Conservation (phyloP, 2,329 filamentous ascomycete species). For the Talaromyces sp. region DNA sequence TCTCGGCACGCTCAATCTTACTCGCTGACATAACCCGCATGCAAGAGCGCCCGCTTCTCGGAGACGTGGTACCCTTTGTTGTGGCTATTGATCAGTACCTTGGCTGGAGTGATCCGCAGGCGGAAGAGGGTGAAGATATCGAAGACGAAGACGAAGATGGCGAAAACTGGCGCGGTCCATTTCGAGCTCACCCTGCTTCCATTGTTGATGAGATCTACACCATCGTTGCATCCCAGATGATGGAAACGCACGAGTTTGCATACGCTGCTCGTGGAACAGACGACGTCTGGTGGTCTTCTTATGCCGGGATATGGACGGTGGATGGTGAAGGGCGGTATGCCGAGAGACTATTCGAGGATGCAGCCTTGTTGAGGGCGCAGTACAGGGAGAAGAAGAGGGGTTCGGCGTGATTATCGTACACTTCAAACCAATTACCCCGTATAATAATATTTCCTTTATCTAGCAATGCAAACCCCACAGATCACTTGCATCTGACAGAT, state of each 20-base stretch:
- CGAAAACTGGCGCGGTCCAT: constrained; percentile 1
- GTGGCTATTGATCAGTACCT: constrained; percentile 3
- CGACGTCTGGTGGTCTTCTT: constrained; percentile 4
- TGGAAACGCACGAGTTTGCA: constrained; percentile 6
- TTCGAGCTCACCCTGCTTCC: constrained; percentile 1
- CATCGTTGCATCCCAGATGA: not conserved
- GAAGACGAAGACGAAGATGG: not conserved
- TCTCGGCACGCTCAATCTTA: not conserved
- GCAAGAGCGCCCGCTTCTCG: constrained; percentile 1
- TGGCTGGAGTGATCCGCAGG: not conserved
- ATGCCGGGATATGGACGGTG: constrained; percentile 4
- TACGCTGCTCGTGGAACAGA: constrained; percentile 3
- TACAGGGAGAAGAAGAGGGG: constrained; percentile 6
- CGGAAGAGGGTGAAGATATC: not conserved
- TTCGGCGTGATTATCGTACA: not conserved
- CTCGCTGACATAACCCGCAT: not conserved
- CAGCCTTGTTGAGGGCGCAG: constrained; percentile 3
- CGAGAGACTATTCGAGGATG: not conserved
- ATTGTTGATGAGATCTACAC: constrained; percentile 6
- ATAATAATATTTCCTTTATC: not conserved
- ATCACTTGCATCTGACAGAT: not conserved
- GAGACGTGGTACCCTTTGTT: constrained; percentile 5
- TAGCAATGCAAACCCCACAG: not conserved
- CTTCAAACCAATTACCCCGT: not conserved
- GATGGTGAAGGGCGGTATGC: constrained; percentile 3